phyloP scores from a whole-genome alignment of 208 protist genomes.

The Trypanosoma conorhini region DNA sequence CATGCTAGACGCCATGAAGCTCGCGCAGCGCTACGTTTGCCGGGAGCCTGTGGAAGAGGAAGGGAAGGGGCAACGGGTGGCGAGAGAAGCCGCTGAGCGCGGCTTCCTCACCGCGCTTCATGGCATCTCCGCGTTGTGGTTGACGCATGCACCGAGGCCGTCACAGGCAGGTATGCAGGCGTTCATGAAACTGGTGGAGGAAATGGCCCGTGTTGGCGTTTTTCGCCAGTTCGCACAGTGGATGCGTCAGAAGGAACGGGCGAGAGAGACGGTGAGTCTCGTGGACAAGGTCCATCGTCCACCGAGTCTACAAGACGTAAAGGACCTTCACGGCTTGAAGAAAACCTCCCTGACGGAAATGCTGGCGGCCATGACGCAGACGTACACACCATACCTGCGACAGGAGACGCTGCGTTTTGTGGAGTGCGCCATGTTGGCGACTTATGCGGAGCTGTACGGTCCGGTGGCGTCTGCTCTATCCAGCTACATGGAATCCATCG shows the following conservation, averaged over 20 bases:
- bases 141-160: slow-evolving; percentile 24
- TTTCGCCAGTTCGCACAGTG: slow-evolving; percentile 34
- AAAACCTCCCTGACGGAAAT: slow-evolving; percentile 47
- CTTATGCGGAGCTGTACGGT: slow-evolving; percentile 82
- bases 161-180: slow-evolving; percentile 17
- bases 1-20: slow-evolving; percentile 23
- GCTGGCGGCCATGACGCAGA: slow-evolving; percentile 54
- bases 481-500: slow-evolving; percentile 15
- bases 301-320: slow-evolving; percentile 44
- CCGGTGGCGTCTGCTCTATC: slow-evolving; percentile 33
- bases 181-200: slow-evolving; percentile 26
- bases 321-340: slow-evolving; percentile 40
- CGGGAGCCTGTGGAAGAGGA: slow-evolving; percentile 3
- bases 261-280: slow-evolving; percentile 4
- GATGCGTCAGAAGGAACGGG: slow-evolving; percentile 23
- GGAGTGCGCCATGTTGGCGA: slow-evolving; percentile 58
- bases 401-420: slow-evolving; percentile 69
- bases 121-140: slow-evolving; percentile 49
- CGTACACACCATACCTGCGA: slow-evolving; percentile 74
- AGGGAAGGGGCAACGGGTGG: not conserved
- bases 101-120: slow-evolving; percentile 51
- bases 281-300: slow-evolving; percentile 29
- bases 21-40: slow-evolving; percentile 28
- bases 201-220: slow-evolving; percentile 19
- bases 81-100: slow-evolving; percentile 15